These are phyloP conservation scores for Chlamydomonas urium DNA, from an alignment of 139 green algal genomes.

Conservation along the genomic window DNA sequence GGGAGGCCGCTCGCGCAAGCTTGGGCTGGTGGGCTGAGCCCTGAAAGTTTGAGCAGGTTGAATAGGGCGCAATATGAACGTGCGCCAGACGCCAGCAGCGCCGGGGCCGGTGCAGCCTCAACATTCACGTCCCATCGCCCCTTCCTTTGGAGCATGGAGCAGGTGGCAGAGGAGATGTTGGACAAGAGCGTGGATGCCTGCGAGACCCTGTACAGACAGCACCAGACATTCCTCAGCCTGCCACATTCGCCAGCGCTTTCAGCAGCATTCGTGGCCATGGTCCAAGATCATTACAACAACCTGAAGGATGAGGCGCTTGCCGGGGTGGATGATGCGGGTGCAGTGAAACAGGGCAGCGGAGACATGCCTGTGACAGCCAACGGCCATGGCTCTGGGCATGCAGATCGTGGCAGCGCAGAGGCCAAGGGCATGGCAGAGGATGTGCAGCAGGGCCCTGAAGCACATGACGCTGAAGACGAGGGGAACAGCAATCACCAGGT, in stretches of 20 bases:
- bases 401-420: not conserved
- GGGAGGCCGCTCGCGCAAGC: not conserved
- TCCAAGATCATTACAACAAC: conserved; percentile 21
- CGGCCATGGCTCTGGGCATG: not conserved
- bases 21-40: not conserved
- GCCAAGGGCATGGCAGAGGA: not conserved
- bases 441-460: not conserved
- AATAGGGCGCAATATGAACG: not conserved
- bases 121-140: not conserved
- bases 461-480: conserved; percentile 3
- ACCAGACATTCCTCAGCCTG: conserved; percentile 22
- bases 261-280: conserved; percentile 24
- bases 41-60: conserved; percentile 1
- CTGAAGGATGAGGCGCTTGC: not conserved
- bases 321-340: not conserved
- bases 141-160: not conserved
- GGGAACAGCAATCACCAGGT: no score
- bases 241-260: conserved; percentile 11
- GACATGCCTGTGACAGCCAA: not conserved
- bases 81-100: not conserved
- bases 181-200: conserved; percentile 10
- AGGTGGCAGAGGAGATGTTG: not conserved
- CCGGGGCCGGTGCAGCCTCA: not conserved
- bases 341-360: not conserved
- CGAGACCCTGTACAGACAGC: conserved; percentile 18